Evolutionary conservation across 305 asterid species (phyloP).

Genomic region (Euphrasia arctica): DNA sequence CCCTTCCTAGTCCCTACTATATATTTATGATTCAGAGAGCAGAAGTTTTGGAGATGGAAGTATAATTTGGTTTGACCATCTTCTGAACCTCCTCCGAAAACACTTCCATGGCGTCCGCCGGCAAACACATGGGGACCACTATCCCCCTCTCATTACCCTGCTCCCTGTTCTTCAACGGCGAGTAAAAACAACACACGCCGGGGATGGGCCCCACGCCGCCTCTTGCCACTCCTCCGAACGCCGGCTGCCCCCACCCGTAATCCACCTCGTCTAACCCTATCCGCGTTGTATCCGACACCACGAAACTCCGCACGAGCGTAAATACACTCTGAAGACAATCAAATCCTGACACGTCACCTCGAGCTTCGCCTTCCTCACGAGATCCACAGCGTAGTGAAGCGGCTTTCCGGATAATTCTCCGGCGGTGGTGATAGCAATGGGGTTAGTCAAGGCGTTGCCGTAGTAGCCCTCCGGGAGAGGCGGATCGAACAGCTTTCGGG

Average conservation of each 20-base stretch:
- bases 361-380: constrained; percentile 41
- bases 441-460: constrained; percentile 48
- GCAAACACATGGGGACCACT: too few relatives aligned
- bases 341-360: constrained; percentile 53
- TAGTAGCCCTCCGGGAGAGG: constrained; percentile 50
- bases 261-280: constrained; percentile 62
- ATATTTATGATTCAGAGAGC: too few relatives aligned
- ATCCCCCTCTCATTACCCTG: too few relatives aligned
- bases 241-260: constrained; percentile 74
- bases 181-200: too few relatives aligned
- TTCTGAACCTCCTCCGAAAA: not conserved
- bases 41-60: too few relatives aligned
- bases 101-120: too few relatives aligned
- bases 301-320: constrained; percentile 37
- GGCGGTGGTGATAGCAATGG: constrained; percentile 42
- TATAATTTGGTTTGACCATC: too few relatives aligned
- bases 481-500: constrained; percentile 39
- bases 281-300: constrained; percentile 58
- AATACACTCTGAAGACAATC: constrained; percentile 41
- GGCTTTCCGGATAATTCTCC: constrained; percentile 33
- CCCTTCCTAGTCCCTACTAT: too few relatives aligned
- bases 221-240: constrained; percentile 63
- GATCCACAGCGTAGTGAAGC: constrained; percentile 41
- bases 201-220: constrained; percentile 33
- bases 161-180: too few relatives aligned